phyloP scores from a whole-genome alignment of 306 rosid species.

The Nissolia schottii region DNA sequence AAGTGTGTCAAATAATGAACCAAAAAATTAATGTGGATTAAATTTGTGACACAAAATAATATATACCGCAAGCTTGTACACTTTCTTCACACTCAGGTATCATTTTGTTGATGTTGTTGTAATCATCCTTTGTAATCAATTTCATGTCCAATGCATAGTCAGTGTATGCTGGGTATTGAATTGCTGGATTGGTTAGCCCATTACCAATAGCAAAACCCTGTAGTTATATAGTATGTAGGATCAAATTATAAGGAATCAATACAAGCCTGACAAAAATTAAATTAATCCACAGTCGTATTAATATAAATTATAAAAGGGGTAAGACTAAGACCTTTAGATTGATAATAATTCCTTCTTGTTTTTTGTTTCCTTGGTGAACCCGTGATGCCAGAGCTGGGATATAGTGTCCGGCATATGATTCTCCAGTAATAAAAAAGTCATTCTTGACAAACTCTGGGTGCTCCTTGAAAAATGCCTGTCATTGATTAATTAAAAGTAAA shows the following conservation, averaged over 20 bases:
- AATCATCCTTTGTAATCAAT: constrained; percentile 44
- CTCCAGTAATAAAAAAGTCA: constrained; percentile 91
- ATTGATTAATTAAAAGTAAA: not conserved
- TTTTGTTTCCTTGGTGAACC: constrained; percentile 72
- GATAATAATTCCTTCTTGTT: constrained; percentile 53
- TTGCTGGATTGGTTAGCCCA: constrained; percentile 66
- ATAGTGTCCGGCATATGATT: constrained; percentile 95
- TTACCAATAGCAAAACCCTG: constrained; percentile 95
- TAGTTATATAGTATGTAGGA: not conserved
- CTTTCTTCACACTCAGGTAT: constrained; percentile 50
- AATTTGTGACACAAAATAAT: not conserved
- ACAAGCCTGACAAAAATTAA: not conserved
- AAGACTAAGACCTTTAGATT: constrained; percentile 59
- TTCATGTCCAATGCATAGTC: constrained; percentile 67
- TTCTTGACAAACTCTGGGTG: constrained; percentile 63
- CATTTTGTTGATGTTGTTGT: constrained; percentile 30
- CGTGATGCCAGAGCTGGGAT: constrained; percentile 84
- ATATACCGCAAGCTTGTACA: constrained; percentile 48
- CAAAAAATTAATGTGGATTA: not conserved
- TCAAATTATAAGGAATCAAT: not conserved
- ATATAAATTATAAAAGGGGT: not conserved
- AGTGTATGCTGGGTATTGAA: constrained; percentile 69
- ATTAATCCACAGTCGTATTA: not conserved
- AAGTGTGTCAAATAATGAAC: not conserved
- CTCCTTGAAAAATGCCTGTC: constrained; percentile 62